Conservation (phyloP, 345 rosid genomes). For the Cardamine chenopodiifolia region DNA sequence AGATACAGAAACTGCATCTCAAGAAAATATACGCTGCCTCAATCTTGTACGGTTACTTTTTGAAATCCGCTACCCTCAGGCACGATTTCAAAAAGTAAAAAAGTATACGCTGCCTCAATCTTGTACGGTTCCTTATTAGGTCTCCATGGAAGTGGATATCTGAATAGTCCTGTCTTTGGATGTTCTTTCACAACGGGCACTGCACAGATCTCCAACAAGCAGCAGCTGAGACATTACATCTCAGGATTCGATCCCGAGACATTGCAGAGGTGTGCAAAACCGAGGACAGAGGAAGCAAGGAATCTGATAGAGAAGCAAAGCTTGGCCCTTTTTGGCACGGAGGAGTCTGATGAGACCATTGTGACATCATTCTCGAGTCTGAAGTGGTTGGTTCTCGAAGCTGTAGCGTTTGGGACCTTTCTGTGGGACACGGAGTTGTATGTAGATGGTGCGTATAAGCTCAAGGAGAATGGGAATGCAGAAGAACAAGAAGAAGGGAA, state of each 20-base stretch:
- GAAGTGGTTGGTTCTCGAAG: slow-evolving; percentile 86
- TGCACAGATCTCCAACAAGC: slow-evolving; percentile 24
- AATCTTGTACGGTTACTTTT: slow-evolving; percentile 78
- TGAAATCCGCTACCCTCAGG: slow-evolving; percentile 78
- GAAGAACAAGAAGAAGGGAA: slow-evolving; percentile 38
- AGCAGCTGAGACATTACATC: slow-evolving; percentile 63
- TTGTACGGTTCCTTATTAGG: slow-evolving; percentile 49
- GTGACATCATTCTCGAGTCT: slow-evolving; percentile 80
- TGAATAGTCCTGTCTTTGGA: slow-evolving; percentile 58
- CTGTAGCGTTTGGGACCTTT: slow-evolving; percentile 90
- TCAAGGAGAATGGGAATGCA: slow-evolving; percentile 50
- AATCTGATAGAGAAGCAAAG: slow-evolving; percentile 77
- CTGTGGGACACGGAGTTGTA: slow-evolving; percentile 90
- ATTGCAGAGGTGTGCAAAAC: slow-evolving; percentile 68
- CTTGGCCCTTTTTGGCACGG: slow-evolving; percentile 69
- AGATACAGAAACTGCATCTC: slow-evolving; percentile 57
- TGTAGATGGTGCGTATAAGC: slow-evolving; percentile 66
- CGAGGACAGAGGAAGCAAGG: slow-evolving; percentile 66
- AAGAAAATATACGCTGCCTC: slow-evolving; percentile 65
- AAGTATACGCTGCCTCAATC: no score
- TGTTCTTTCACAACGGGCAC: slow-evolving; percentile 26
- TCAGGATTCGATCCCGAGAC: slow-evolving; percentile 71
- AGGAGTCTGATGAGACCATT: slow-evolving; percentile 54
- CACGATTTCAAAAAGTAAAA: slow-evolving; percentile 70
- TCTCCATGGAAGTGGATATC: slow-evolving; percentile 38